A percentile compares a stretch with the other conserved stretches of the same genome.
Conservation (phyloP, 306 rosid species). For the Cyclanthera cordifolia region DNA sequence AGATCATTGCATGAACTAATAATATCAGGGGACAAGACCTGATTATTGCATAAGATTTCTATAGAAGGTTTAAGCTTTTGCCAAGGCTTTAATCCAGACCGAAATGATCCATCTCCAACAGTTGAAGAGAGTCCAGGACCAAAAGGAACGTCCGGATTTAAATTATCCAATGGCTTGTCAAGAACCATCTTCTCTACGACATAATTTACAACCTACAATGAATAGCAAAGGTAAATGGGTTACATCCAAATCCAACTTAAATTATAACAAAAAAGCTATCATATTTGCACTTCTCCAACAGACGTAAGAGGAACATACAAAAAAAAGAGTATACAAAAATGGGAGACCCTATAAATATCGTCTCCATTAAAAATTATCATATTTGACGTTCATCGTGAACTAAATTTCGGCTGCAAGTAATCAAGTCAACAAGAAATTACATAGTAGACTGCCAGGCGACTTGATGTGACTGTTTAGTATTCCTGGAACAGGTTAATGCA, state of each 20-base stretch:
- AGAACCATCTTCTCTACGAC: constrained; percentile 90
- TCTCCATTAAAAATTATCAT: no score
- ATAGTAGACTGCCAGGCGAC: background rate
- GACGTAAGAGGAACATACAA: no score
- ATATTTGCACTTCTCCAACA: no score
- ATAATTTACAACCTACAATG: constrained; percentile 71
- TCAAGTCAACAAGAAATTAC: background rate
- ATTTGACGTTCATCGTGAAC: no score
- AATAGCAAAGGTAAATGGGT: background rate
- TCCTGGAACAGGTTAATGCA: background rate
- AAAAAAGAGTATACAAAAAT: no score
- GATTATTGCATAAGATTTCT: constrained; percentile 90
- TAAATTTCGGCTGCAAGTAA: background rate
- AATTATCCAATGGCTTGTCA: constrained; percentile 68
- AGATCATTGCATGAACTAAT: background rate
- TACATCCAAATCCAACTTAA: background rate
- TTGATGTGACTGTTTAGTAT: background rate
- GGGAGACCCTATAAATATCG: no score
- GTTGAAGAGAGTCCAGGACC: constrained; percentile 46
- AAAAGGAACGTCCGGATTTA: constrained; percentile 49
- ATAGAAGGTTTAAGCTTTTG: constrained; percentile 80
- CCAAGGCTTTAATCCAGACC: constrained; percentile 80
- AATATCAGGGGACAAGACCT: background rate
- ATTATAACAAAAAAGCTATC: no score
- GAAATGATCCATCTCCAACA: constrained; percentile 69